Evolutionary conservation across 1,284 basidiomycete species (phyloP), one percentile per base, ranked within the genome.

Genomic region (Agaricales sp.): DNA sequence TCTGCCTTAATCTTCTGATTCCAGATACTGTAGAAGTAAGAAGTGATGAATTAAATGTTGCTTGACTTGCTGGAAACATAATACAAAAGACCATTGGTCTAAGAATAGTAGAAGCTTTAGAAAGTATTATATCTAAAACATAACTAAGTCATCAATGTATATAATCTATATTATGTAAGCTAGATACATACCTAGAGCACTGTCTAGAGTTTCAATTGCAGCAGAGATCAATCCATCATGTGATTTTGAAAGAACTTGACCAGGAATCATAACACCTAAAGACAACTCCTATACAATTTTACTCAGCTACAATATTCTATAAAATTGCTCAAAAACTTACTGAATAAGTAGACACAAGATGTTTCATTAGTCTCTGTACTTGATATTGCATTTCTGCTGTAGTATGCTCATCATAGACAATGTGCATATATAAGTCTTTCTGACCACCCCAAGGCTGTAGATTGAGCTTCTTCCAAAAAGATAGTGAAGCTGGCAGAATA

Each of bases 381-480:
- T 72, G 62, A 0, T 60, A 56, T 45, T 68, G 67, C 45, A 69
- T 68, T 26, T 72, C 71, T 3, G 66, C 65, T 8, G 6, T 8
- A 2, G 69, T 71, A 26, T 69, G 67, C 25, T 79, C 77, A 55
- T 90, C 86, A 52, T 77, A 83, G 43, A 92, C 64, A 0, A 80
- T 75, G 60, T 80, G 87, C 0, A 77, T 76, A 0, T 69, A 71
- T 1, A 85, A 70, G 54, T 90, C 69, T 63, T 91, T 91, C 47
- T 65, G 66, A 2, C 88, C 88, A 38, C 73, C 71, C 30, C 77
- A 70, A 0, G 89, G 89, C 22, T 73, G 71, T 46, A 92, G 61
- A 0, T 84, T 86, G 23, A 92, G 71, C 59, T 87, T 90, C 53
- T 85, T 79, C 88, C 89, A 92, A 60, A 90, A 91, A 2, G 79